A percentile compares a stretch with the other conserved stretches of the same genome.
These are phyloP conservation scores for Emmonsiellopsis sp. DNA, from an alignment of 2,329 filamentous ascomycete genomes.

Conservation along the genomic window DNA sequence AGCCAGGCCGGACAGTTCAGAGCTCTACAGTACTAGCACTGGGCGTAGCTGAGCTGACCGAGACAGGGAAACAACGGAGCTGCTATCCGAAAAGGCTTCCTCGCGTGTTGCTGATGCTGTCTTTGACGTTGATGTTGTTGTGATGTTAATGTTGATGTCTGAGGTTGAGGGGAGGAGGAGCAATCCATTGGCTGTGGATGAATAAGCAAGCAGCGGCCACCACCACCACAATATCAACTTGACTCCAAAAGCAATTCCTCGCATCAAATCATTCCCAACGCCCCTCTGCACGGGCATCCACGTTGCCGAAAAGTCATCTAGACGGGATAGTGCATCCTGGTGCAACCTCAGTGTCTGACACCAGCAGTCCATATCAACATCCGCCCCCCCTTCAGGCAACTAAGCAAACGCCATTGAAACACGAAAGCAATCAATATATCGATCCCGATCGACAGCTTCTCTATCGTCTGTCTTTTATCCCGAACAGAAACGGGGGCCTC, in stretches of 20 bases:
- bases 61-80: not conserved
- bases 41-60: not conserved
- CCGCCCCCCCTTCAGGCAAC: too few species aligned
- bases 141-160: not conserved
- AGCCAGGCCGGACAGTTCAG: not conserved
- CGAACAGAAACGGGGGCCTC: too few species aligned
- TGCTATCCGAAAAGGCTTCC: too few species aligned
- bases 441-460: too few species aligned
- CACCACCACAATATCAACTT: too few species aligned
- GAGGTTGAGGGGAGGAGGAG: not conserved
- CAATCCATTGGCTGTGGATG: constrained; percentile 1
- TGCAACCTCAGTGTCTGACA: not conserved
- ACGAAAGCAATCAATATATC: too few species aligned
- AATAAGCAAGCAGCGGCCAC: not conserved
- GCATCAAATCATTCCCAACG: not conserved
- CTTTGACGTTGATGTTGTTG: not conserved
- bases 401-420: too few species aligned
- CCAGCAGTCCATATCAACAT: too few species aligned
- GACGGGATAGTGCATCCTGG: not conserved
- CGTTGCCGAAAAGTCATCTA: too few species aligned
- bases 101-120: not conserved
- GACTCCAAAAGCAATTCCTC: too few species aligned
- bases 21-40: not conserved
- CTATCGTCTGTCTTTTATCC: too few species aligned
- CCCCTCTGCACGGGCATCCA: too few species aligned